Conservation (phyloP, 805 yeast genomes). For the Yarrowia sp. region DNA sequence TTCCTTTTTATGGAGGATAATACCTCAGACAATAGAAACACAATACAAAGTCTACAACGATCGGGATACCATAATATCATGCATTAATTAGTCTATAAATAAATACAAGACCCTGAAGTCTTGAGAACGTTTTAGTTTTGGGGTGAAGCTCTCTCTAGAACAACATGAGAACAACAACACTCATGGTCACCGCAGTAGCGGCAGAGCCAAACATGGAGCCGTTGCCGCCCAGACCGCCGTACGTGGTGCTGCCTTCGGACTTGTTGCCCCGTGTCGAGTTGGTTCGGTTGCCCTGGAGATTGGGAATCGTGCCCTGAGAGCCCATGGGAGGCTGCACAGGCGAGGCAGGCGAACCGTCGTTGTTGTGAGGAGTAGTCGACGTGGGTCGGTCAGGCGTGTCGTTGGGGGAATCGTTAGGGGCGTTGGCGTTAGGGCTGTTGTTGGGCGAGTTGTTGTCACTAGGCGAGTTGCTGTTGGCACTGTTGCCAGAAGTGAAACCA, state of each 20-base stretch:
- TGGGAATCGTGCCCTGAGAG: constrained; percentile 35
- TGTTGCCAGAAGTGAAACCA: constrained; percentile 16
- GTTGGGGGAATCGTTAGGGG: constrained; percentile 8
- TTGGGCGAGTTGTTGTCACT: neutral
- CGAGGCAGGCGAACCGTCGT: constrained; percentile 31
- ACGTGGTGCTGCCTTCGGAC: constrained; percentile 37
- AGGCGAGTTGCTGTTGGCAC: constrained; percentile 3
- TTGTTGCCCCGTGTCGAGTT: constrained; percentile 37
- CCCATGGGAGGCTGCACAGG: constrained; percentile 35
- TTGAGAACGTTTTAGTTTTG: neutral
- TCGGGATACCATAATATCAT: constrained; percentile 6
- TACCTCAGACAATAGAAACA: neutral
- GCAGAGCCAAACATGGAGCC: constrained; percentile 31
- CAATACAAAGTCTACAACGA: too few relatives aligned
- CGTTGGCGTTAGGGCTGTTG: neutral
- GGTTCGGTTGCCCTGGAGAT: constrained; percentile 30
- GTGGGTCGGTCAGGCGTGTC: constrained; percentile 9
- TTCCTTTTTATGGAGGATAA: too few relatives aligned
- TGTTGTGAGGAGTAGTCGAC: constrained; percentile 21
- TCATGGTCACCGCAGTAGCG: constrained; percentile 31
- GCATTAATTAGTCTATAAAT: constrained; percentile 31
- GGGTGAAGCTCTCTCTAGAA: constrained; percentile 4
- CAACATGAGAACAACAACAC: constrained; percentile 22
- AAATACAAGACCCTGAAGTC: constrained; percentile 16
- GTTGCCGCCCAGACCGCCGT: constrained; percentile 34